Conservation (phyloP, 108 stramenopile species). For the Fistulifera pelliculosa region DNA sequence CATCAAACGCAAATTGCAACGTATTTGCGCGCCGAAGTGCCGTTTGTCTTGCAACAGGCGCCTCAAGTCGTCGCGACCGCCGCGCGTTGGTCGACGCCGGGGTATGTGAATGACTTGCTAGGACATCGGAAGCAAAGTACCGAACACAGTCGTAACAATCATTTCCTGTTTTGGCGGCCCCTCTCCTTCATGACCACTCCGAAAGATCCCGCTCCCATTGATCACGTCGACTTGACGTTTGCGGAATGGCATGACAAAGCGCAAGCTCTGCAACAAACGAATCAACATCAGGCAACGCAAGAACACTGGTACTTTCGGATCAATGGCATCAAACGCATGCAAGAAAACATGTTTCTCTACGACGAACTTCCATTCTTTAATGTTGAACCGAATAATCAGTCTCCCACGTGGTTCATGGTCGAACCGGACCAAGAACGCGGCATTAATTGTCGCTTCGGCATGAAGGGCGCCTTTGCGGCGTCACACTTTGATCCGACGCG, state of each 20-base stretch:
- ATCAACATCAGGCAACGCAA: conserved; percentile 16
- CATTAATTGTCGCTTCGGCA: conserved; percentile 94
- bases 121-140: conserved; percentile 40
- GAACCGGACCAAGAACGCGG: conserved; percentile 80
- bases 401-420: conserved; percentile 78
- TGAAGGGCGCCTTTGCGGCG: conserved; percentile 74
- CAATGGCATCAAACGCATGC: conserved; percentile 37
- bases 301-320: conserved; percentile 94
- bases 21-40: conserved; percentile 71
- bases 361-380: conserved; percentile 84
- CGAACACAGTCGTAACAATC: conserved; percentile 71
- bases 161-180: conserved; percentile 86
- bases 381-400: conserved; percentile 15
- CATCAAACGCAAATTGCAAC: conserved; percentile 27
- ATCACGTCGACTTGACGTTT: conserved; percentile 68
- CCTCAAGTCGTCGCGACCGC: conserved; percentile 60
- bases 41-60: conserved; percentile 83
- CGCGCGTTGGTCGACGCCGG: conserved; percentile 61
- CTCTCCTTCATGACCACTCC: conserved; percentile 8
- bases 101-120: conserved; percentile 48
- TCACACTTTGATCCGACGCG: conserved; percentile 88
- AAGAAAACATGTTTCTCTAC: conserved; percentile 53
- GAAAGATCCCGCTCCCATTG: conserved; percentile 78
- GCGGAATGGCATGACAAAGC: conserved; percentile 82
- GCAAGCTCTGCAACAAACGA: conserved; percentile 40